Evolutionary conservation across 805 yeast species (phyloP).

Genomic region (Maudiozyma bulderi): DNA sequence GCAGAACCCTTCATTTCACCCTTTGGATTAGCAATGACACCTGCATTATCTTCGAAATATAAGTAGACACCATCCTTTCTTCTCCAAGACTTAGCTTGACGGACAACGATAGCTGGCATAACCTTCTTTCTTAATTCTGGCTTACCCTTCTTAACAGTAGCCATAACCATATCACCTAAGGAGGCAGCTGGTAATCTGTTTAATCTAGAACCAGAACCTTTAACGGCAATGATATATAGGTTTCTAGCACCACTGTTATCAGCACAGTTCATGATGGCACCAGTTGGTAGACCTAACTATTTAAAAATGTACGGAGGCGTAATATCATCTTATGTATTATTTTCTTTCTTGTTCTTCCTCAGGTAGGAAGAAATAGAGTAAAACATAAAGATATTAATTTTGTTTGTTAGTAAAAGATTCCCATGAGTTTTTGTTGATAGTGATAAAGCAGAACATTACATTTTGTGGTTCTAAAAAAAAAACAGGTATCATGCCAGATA

Average conservation of each 20-base stretch:
- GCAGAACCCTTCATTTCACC: constrained; percentile 99
- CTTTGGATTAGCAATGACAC: constrained; percentile 99
- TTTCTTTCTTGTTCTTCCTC: not conserved
- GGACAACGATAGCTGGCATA: constrained; percentile 98
- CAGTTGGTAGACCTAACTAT: constrained; percentile 96
- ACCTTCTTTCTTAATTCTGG: constrained; percentile 99
- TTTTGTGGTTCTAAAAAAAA: not conserved
- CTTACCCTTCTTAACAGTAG: constrained; percentile 99
- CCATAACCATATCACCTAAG: constrained; percentile 98
- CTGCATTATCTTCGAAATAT: constrained; percentile 99
- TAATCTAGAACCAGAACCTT: constrained; percentile 98
- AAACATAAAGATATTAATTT: not conserved
- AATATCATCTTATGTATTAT: not conserved
- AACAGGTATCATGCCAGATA: not conserved
- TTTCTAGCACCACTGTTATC: constrained; percentile 99
- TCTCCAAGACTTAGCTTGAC: constrained; percentile 99
- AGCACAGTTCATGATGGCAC: constrained; percentile 99
- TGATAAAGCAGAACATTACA: not conserved
- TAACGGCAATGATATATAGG: constrained; percentile 96
- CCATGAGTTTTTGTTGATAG: no score
- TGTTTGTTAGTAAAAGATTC: constrained; percentile 1
- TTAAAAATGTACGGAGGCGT: constrained; percentile 6
- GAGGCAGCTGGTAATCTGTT: constrained; percentile 99
- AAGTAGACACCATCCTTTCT: constrained; percentile 99
- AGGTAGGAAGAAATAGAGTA: not conserved